Evolutionary conservation across 352 stramenopile species (phyloP), one percentile per base, ranked within the genome.

Genomic region (Peronospora tabacina): DNA sequence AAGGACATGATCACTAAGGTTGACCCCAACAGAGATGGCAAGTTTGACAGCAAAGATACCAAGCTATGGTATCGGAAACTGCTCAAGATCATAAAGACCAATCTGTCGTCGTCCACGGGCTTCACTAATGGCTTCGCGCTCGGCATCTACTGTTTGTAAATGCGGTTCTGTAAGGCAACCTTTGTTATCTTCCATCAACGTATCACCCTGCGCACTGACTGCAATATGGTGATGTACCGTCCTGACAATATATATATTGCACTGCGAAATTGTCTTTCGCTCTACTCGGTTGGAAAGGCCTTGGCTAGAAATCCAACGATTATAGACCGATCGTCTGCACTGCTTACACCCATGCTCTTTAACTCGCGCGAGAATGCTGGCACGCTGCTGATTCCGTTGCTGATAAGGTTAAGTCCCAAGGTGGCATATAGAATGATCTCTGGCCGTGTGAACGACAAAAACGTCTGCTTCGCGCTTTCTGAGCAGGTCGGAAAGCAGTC

Each of bases 1-100:
- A 87, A 87, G 44, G 83, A 93, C 55, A 74, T 90, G 35, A 82
- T 90, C 49, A 63, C 63, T 15, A 74, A 76, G n/a, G 74, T 94
- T 22, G 85, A 95, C 58, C 68, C 74, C 0, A 79, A 94, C 57
- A 72, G 75, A 49, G 82, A 95, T 42, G 82, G 81, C 55, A 92
- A 92, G 69, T 79, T 95, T 61, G 77, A 82, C 34, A 77, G 73
- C 55, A 61, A 85, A 30, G 85, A 95, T 55, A 51, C 90, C 45
- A 74, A 92, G 49, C 63, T 89, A 30, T 90, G 73, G 67, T 78
- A 85, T 56, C 48, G 78, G 20, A 78, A 82, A 36, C 59, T 92
- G 20, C 55, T 82, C 52, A 71, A 64, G 33, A 61, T 87, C 44
- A 71, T 94, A 52, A 80, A 90, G 60, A 68, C 80, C 37, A 94